Percentiles rank a stretch among this genome's conserved stretches.
These are phyloP conservation scores for Ballota nigra DNA, from an alignment of 257 asterid genomes.

Conservation along the genomic window DNA sequence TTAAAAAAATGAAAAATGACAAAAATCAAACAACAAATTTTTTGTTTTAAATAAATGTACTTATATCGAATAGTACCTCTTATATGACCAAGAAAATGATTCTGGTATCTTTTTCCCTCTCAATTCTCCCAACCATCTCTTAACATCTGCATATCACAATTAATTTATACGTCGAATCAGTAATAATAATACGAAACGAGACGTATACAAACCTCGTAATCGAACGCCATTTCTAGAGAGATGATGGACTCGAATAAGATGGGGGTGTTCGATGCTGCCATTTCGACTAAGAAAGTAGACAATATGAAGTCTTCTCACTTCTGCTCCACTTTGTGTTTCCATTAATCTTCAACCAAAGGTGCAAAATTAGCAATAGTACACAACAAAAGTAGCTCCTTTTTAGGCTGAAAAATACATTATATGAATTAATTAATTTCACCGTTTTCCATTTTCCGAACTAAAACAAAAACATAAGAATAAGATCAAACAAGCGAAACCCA, in stretches of 20 bases:
- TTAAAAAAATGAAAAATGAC: background rate
- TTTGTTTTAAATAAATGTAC: background rate
- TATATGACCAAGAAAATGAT: constrained; percentile 89
- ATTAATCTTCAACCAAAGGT: constrained; percentile 44
- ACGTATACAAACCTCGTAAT: constrained; percentile 54
- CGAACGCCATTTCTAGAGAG: constrained; percentile 71
- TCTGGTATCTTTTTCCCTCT: constrained; percentile 85
- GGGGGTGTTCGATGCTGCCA: constrained; percentile 80
- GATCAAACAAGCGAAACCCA: constrained; percentile 37
- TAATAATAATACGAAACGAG: no score
- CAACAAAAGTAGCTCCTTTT: constrained; percentile 41
- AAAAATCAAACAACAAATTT: background rate
- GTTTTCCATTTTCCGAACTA: background rate
- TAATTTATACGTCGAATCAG: no score
- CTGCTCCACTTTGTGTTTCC: constrained; percentile 64
- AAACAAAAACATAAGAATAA: constrained; percentile 13
- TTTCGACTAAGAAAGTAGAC: constrained; percentile 80
- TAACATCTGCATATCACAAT: constrained; percentile 51
- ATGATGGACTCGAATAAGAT: constrained; percentile 79
- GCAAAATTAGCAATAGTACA: constrained; percentile 23
- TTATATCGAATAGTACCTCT: constrained; percentile 37
- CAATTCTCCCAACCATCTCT: constrained; percentile 87
- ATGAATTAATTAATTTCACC: background rate
- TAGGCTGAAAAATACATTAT: constrained; percentile 22
- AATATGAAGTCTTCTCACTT: constrained; percentile 74